phyloP scores from a whole-genome alignment of 78 protist species.

The Dictyostelium firmibasis region DNA sequence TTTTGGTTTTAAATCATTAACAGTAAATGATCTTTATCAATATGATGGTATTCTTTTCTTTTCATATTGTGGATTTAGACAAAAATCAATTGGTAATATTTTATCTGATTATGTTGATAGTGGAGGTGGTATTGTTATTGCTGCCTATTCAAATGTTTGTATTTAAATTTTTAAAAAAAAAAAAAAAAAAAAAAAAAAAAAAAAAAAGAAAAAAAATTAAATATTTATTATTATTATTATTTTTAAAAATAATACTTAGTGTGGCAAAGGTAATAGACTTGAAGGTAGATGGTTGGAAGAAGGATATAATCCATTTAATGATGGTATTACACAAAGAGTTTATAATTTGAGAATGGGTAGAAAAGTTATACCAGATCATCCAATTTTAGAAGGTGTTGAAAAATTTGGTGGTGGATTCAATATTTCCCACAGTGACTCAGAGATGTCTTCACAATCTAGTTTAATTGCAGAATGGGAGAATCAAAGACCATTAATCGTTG shows the following conservation, averaged over 20 bases:
- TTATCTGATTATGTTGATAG: conserved; percentile 35
- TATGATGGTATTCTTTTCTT: conserved; percentile 53
- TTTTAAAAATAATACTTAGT: background rate
- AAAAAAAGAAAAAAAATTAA: background rate
- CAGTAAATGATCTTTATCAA: background rate
- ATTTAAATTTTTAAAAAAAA: background rate
- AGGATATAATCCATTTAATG: conserved; percentile 29
- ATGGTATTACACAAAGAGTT: conserved; percentile 40
- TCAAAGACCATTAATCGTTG: conserved; percentile 33
- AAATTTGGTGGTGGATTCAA: conserved; percentile 14
- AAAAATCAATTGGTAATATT: conserved; percentile 29
- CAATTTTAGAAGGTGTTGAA: conserved; percentile 7
- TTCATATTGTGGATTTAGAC: conserved; percentile 63
- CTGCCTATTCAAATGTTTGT: conserved; percentile 20
- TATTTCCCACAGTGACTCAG: conserved; percentile 27
- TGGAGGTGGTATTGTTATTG: conserved; percentile 60
- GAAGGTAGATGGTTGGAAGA: conserved; percentile 53
- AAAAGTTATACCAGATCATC: background rate
- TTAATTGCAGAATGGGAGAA: conserved; percentile 44
- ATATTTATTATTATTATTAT: background rate
- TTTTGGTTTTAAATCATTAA: conserved; percentile 12
- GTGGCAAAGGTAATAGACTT: conserved; percentile 54
- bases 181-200: too few relatives aligned
- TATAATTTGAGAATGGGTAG: conserved; percentile 15
- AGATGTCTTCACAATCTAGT: background rate